These are phyloP conservation scores for Cyamopsis tetragonoloba DNA, from an alignment of 306 rosid species.

Conservation along the genomic window DNA sequence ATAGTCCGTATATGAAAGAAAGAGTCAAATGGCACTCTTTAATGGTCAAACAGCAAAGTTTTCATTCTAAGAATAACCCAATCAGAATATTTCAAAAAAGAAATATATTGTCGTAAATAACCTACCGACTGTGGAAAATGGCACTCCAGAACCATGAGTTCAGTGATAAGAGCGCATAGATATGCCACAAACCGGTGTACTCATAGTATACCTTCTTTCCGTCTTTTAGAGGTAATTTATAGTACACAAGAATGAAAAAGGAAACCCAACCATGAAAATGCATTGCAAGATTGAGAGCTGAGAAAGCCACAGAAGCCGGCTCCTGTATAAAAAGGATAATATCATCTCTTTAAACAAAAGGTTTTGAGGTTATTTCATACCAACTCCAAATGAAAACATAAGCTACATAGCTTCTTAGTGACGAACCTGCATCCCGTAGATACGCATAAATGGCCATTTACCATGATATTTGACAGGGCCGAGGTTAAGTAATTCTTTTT, in stretches of 20 bases:
- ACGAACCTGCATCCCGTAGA: constrained; percentile 76
- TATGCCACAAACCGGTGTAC: constrained; percentile 71
- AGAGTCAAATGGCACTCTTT: too few species aligned
- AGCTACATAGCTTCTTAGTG: constrained; percentile 1
- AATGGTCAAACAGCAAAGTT: not conserved
- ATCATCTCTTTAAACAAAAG: constrained; percentile 19
- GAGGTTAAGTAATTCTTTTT: constrained; percentile 42
- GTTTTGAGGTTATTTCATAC: not conserved
- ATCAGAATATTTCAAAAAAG: not conserved
- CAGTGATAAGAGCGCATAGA: constrained; percentile 59
- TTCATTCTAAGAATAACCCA: not conserved
- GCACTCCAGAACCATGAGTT: constrained; percentile 86
- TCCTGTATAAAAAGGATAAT: constrained; percentile 44
- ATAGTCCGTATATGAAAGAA: too few species aligned
- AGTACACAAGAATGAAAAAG: constrained; percentile 52
- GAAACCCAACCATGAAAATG: constrained; percentile 83
- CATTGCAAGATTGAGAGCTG: constrained; percentile 73
- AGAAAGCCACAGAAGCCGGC: constrained; percentile 72
- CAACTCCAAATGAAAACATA: constrained; percentile 9
- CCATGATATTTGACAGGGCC: constrained; percentile 77
- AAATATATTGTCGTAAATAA: constrained; percentile 8
- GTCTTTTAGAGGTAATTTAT: constrained; percentile 53
- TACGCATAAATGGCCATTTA: constrained; percentile 83
- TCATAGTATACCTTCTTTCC: constrained; percentile 62
- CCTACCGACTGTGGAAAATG: constrained; percentile 76